These are phyloP conservation scores for Grosmannia serpens DNA, from an alignment of 2,329 filamentous ascomycete species.

Conservation along the genomic window DNA sequence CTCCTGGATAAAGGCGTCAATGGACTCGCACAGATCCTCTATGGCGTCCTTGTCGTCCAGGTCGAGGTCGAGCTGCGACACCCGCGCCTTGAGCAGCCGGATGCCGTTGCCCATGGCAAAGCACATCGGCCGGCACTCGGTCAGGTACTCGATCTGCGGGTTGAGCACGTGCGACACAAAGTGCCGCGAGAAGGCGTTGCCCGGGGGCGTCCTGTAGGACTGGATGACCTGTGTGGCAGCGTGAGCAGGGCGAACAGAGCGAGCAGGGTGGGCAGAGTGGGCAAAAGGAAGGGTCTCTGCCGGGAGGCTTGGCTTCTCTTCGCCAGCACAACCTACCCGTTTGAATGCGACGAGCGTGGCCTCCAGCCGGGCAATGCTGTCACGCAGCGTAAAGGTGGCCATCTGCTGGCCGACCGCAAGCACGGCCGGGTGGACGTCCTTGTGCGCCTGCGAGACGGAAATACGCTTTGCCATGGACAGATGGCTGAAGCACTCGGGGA, in stretches of 20 bases:
- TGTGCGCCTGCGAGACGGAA: slow-evolving; percentile 46
- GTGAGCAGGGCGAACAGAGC: neutral
- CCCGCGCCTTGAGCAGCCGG: slow-evolving; percentile 83
- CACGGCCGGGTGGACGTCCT: slow-evolving; percentile 77
- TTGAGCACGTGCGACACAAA: slow-evolving; percentile 84
- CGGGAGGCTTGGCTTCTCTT: no score
- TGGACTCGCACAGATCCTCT: slow-evolving; percentile 61
- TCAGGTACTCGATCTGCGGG: slow-evolving; percentile 90
- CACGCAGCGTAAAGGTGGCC: slow-evolving; percentile 76
- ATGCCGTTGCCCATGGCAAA: slow-evolving; percentile 97
- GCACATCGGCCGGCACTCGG: slow-evolving; percentile 87
- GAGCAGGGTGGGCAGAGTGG: neutral
- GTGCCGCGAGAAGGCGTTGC: slow-evolving; percentile 78
- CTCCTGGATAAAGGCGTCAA: slow-evolving; percentile 84
- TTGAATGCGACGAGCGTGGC: slow-evolving; percentile 85
- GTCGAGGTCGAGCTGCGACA: slow-evolving; percentile 82
- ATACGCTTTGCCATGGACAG: slow-evolving; percentile 56
- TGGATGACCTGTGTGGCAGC: slow-evolving; percentile 61
- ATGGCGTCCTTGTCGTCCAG: slow-evolving; percentile 75
- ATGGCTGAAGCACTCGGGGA: slow-evolving; percentile 70
- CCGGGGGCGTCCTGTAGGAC: slow-evolving; percentile 79
- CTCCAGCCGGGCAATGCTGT: slow-evolving; percentile 78
- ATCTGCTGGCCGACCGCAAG: slow-evolving; percentile 82
- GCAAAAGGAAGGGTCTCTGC: neutral
- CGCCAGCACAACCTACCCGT: slow-evolving; percentile 39